phyloP scores from a whole-genome alignment of 805 yeast genomes.

The Candida germanica region DNA sequence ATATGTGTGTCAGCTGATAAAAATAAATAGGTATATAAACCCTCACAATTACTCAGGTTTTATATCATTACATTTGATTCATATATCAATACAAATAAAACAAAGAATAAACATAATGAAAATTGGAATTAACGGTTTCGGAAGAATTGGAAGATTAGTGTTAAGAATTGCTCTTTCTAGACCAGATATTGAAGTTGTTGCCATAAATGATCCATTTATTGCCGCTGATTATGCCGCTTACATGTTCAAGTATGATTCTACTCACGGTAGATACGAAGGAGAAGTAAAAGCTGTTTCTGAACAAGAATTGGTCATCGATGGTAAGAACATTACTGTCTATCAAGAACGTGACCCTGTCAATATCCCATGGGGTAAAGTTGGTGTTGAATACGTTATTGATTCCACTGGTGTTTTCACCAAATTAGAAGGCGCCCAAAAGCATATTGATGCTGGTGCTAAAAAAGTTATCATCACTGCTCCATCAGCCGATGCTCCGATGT shows the following conservation, averaged over 20 bases:
- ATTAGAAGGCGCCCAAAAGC: slow-evolving; percentile 34
- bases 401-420: slow-evolving; percentile 37
- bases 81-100: background rate
- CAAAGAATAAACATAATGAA: slow-evolving; percentile 8
- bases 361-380: slow-evolving; percentile 34
- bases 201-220: slow-evolving; percentile 33
- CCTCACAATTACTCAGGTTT: no score
- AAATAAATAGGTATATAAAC: no score
- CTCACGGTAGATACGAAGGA: slow-evolving; percentile 32
- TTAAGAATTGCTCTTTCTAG: slow-evolving; percentile 32
- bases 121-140: slow-evolving; percentile 36
- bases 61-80: no score
- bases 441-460: slow-evolving; percentile 36
- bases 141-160: slow-evolving; percentile 35
- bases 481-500: slow-evolving; percentile 36
- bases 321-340: slow-evolving; percentile 26
- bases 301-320: slow-evolving; percentile 24
- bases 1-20: no score
- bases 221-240: slow-evolving; percentile 34
- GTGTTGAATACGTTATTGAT: slow-evolving; percentile 31
- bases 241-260: slow-evolving; percentile 37
- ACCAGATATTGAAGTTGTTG: slow-evolving; percentile 30
- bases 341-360: slow-evolving; percentile 33
- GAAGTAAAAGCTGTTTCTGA: slow-evolving; percentile 24
- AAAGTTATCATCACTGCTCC: slow-evolving; percentile 35